Base-by-base conservation (phyloP, 2,329 filamentous ascomycete genomes). In the Phialophora tarda region DNA sequence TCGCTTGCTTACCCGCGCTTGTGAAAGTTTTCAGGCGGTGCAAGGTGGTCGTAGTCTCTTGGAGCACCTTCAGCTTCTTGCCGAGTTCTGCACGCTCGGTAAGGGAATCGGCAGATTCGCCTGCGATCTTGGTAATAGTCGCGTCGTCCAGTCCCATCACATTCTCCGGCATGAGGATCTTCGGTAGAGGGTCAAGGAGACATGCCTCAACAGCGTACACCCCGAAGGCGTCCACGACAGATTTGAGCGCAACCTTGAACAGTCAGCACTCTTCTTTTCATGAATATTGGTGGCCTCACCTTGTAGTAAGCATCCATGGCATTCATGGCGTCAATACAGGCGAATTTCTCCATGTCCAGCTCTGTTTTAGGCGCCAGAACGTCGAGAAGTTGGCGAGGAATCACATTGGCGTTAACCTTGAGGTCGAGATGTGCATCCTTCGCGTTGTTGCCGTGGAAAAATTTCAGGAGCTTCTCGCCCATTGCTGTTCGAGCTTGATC, bases 131-230 rank as follows among this genome's bases (percentile, higher is more conserved):
- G 17, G 50, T 44, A 14, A 78, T 55, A 8, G 67, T 66, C 0
- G 74, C 71, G 2, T 80, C 74, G 2, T 71, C 66, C 76, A 83
- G 78, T 1, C 57, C 62, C 44, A 74, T 72, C 1, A 84, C 77
- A 0, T 70, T 72, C 0, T 73, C 74, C 1, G 79, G 75, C 0
- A 78, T 81, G 34, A 85, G 74, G 2, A 85, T 81, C 0, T 66
- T 61, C 0, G 78, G 76, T 0, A 85, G 64, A 1, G 80, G 76
- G 0, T 64, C 71, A 0, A 85, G 72, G 0, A 86, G 78, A 53
- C 81, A 84, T 34, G 80, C 81, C 69, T 85, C 83, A 0, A 83
- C 75, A 0, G 78, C 83, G 0, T 84, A 74, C n/a, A 78, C 82
- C 21, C 80, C 76, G 10, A 85, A 74, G 23, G 83, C 83, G 3